Evolutionary conservation across 139 green algal genomes (phyloP).

Genomic region (Diplosphaera chodatii): DNA sequence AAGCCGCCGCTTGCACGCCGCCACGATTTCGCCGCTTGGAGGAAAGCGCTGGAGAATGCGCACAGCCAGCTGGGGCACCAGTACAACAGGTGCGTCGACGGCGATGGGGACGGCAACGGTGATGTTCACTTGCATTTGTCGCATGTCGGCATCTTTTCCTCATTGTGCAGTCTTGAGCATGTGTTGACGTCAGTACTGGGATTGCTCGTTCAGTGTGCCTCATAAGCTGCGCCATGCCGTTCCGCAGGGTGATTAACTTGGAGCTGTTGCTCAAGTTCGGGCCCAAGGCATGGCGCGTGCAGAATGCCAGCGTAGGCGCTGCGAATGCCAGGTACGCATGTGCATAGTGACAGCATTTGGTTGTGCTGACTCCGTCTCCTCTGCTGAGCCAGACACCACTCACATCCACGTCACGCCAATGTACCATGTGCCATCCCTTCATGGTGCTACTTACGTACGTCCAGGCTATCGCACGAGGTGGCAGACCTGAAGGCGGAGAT

Average conservation of each 20-base stretch:
- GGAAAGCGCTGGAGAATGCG: slow-evolving; percentile 58
- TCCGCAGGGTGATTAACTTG: slow-evolving; percentile 65
- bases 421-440: not conserved
- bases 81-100: slow-evolving; percentile 41
- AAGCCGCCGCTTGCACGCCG: slow-evolving; percentile 37
- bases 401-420: too few species aligned
- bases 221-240: too few species aligned
- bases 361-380: too few species aligned
- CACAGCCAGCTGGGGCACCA: slow-evolving; percentile 76
- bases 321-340: slow-evolving; percentile 10
- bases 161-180: too few species aligned
- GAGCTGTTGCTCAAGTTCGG: slow-evolving; percentile 74
- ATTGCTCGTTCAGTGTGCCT: too few species aligned
- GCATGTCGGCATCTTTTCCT: too few species aligned
- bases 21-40: slow-evolving; percentile 53
- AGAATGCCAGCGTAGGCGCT: slow-evolving; percentile 31
- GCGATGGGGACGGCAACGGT: too few species aligned
- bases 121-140: too few species aligned
- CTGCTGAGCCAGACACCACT: too few species aligned
- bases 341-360: too few species aligned
- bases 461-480: slow-evolving; percentile 6
- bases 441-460: not conserved
- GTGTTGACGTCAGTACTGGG: too few species aligned
- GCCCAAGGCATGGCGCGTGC: slow-evolving; percentile 48
- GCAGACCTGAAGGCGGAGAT: slow-evolving; percentile 23